Evolutionary conservation across 352 stramenopile genomes (phyloP).

Genomic region (Phytophthora litchii): DNA sequence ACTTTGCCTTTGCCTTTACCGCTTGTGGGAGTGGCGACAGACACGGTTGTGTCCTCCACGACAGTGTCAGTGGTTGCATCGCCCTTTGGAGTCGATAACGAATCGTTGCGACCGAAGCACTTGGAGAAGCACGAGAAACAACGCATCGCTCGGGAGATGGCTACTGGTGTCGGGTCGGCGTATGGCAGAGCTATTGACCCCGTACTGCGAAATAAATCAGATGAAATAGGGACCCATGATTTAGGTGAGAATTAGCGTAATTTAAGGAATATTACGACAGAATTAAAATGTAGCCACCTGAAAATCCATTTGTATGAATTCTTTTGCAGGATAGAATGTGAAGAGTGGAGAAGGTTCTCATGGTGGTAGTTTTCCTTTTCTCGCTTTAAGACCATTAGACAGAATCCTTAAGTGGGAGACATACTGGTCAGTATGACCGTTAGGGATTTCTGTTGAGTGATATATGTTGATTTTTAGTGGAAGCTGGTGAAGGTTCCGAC

Average conservation of each 20-base stretch:
- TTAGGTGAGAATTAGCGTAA: background rate
- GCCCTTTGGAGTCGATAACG: constrained; percentile 30
- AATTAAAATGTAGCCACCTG: too few species aligned
- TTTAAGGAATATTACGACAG: too few species aligned
- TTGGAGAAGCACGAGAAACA: constrained; percentile 70
- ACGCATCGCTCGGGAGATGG: constrained; percentile 43
- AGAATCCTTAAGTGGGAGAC: too few species aligned
- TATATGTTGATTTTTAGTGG: too few species aligned
- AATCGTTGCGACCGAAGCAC: constrained; percentile 47
- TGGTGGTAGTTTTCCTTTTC: too few species aligned
- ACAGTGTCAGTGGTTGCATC: constrained; percentile 19
- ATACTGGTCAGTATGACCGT: too few species aligned
- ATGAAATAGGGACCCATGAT: constrained; percentile 14
- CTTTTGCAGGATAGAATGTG: too few species aligned
- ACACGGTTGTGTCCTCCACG: constrained; percentile 15
- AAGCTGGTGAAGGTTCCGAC: too few species aligned
- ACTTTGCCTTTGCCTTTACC: constrained; percentile 52
- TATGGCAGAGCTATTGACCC: background rate
- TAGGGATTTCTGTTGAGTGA: too few species aligned
- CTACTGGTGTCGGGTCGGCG: background rate
- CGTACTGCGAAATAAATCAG: constrained; percentile 32
- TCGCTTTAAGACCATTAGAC: too few species aligned
- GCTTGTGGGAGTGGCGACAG: constrained; percentile 26
- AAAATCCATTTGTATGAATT: too few species aligned
- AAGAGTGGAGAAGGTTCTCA: too few species aligned